Base-by-base conservation (phyloP, 495 filamentous ascomycete genomes). In the Aspergillus mulundensis region DNA sequence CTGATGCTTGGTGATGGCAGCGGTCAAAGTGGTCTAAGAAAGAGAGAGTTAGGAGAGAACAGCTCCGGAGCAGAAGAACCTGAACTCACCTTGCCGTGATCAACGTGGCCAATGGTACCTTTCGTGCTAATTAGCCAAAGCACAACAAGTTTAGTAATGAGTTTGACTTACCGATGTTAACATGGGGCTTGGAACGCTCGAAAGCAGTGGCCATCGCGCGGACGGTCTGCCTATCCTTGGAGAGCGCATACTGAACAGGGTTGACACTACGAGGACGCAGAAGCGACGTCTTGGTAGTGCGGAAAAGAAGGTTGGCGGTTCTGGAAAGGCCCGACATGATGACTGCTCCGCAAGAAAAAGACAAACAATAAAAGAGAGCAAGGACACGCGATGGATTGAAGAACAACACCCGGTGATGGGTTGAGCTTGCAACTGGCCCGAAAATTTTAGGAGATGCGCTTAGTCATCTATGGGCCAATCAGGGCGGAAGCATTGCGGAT, bases 41-140 rank as follows among this genome's bases (percentile, higher is more conserved):
- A 51, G 24, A 45, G 59, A 40, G 56, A 47, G 45, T 67, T 59
- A 57, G 73, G 46, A 55, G 53, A 42, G 36, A 50, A 44, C 44
- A 57, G 53, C 62, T 64, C 50, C 44, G 32, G 19, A 52, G 56
- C 51, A 61, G 50, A 54, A 60, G 32, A 32, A 53, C 40, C 42
- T 30, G 32, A 23, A 58, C 69, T 63, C 73, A 95, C 93, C 87
- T 98, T 98, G 78, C 94, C 94, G 76, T 98, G 94, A 83, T 98
- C 94, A 73, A 98, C 94, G 78, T 98, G 94, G 60, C 94, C 94
- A 77, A 98, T 98, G 61, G 94, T 98, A 73, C 91, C 89, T 93
- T 59, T 50, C 16, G 49, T 40, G 59, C 39, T 56, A 25, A 23
- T 48, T 54, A 62, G 58, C 34, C 46, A 50, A 39, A 21, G n/a